Percentiles rank a stretch among this genome's conserved stretches.
phyloP scores from a whole-genome alignment of 345 rosid genomes.

The Eucalyptus globulus region DNA sequence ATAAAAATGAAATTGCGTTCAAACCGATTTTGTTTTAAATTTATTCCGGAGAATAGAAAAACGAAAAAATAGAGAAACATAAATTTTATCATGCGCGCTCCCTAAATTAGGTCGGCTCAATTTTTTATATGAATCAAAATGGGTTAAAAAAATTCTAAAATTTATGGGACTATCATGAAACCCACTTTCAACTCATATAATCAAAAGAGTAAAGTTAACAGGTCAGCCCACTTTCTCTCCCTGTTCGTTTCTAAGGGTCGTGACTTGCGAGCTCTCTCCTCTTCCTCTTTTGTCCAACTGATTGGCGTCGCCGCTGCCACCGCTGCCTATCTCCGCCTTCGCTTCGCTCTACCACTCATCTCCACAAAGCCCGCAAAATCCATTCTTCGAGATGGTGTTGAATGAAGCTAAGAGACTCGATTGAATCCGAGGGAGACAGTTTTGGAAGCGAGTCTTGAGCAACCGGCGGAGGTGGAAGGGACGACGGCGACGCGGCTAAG shows the following conservation, averaged over 20 bases:
- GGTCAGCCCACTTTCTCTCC: neutral
- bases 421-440: neutral
- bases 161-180: neutral
- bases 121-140: neutral
- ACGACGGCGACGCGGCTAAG: slow-evolving; percentile 46
- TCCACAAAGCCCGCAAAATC: too few species aligned
- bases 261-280: neutral
- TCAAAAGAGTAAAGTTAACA: neutral
- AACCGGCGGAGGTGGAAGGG: slow-evolving; percentile 8
- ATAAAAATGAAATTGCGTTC: too few species aligned
- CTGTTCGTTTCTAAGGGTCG: neutral
- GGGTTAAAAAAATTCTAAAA: neutral
- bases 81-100: too few species aligned
- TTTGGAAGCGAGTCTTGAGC: slow-evolving; percentile 5
- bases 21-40: too few species aligned
- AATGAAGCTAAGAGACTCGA: too few species aligned
- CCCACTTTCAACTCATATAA: neutral
- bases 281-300: neutral
- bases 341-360: too few species aligned
- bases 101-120: neutral
- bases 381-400: too few species aligned
- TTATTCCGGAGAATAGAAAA: fast-evolving
- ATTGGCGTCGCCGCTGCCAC: neutral
- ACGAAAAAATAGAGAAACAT: too few species aligned
- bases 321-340: too few species aligned